Evolutionary conservation across 2,329 filamentous ascomycete genomes (phyloP).

Genomic region (Pseudogymnoascus sp.): DNA sequence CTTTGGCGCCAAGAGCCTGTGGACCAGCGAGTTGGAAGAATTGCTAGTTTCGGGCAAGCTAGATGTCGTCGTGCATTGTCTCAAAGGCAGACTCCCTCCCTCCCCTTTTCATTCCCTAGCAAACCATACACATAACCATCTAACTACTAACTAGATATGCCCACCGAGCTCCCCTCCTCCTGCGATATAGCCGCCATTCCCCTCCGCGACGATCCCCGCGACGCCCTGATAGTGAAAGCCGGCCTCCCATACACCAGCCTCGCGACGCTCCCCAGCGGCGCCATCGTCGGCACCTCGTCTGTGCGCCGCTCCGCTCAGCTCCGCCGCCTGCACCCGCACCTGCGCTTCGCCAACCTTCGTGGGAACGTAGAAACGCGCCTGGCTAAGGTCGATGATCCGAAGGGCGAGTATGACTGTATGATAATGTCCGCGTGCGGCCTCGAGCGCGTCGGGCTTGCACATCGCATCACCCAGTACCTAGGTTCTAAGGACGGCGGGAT

Average conservation of each 20-base stretch:
- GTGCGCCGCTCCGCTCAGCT: constrained; percentile 81
- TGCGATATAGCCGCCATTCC: constrained; percentile 69
- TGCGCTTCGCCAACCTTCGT: constrained; percentile 71
- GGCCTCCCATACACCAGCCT: constrained; percentile 48
- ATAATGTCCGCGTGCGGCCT: constrained; percentile 83
- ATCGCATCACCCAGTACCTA: constrained; percentile 70
- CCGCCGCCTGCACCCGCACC: constrained; percentile 63
- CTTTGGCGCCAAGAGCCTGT: constrained; percentile 81
- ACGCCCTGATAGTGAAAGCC: constrained; percentile 48
- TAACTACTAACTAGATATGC: constrained; percentile 58
- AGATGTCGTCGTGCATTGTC: constrained; percentile 76
- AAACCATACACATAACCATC: constrained; percentile 7
- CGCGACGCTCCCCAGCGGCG: constrained; percentile 65
- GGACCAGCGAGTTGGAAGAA: constrained; percentile 86
- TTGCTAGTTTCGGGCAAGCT: constrained; percentile 60
- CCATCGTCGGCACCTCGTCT: constrained; percentile 79
- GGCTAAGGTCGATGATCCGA: constrained; percentile 66
- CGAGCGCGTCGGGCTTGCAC: constrained; percentile 60
- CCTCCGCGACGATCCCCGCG: constrained; percentile 67
- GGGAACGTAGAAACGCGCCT: constrained; percentile 86
- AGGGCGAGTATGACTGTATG: constrained; percentile 66
- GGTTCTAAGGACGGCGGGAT: constrained; percentile 63
- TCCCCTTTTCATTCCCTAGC: not conserved
- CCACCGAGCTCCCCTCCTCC: constrained; percentile 68
- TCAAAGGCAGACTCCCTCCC: constrained; percentile 49